Evolutionary conservation across 257 asterid genomes (phyloP), one percentile per base, ranked within the genome.

Genomic region (Jasminum sambac): DNA sequence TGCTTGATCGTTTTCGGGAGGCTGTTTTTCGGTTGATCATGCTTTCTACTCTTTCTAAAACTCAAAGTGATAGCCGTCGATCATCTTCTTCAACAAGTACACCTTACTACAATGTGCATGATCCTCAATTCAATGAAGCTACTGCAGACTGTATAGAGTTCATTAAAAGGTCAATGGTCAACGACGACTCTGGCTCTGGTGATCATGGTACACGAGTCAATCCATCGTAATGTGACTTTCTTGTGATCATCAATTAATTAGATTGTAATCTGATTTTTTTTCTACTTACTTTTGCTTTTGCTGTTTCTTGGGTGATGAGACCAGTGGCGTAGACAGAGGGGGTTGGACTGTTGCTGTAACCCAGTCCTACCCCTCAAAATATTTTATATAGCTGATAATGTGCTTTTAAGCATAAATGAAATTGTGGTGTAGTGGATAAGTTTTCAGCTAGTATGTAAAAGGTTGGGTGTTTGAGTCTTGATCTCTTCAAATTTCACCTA

Each of bases 141-240:
- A 77, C 80, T 11, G 88, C 85, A 2, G 85, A 83, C 17, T 83
- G 85, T 60, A 78, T 83, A 57, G 88, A 83, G 76, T 83, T 83
- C 23, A 75, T 83, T 24, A 83, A 83, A 73, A 83, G 64, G 67
- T 75, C 88, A 0, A 58, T 84, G 12, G 52, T 74, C 42, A 12
- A 67, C n/a, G 72, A 70, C 0, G 82, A 76, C 24, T 30, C 38
- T 19, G 21, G 59, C 57, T 63, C 72, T 5, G 55, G 44, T 11
- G 74, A 64, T 26, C 26, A 6, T 55, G 61, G 30, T 9, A 19
- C 16, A 8, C 14, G 0, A 19, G 6, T 21, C 14, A 1, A 55
- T 1, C 10, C 30, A 6, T 55, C 14, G 7, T 21, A 55, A 9
- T 55, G 61, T 55, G 19, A 21, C 13, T 4, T 4, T 55, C 10